Conservation (phyloP, 495 filamentous ascomycete genomes). For the Xylaria acuta region DNA sequence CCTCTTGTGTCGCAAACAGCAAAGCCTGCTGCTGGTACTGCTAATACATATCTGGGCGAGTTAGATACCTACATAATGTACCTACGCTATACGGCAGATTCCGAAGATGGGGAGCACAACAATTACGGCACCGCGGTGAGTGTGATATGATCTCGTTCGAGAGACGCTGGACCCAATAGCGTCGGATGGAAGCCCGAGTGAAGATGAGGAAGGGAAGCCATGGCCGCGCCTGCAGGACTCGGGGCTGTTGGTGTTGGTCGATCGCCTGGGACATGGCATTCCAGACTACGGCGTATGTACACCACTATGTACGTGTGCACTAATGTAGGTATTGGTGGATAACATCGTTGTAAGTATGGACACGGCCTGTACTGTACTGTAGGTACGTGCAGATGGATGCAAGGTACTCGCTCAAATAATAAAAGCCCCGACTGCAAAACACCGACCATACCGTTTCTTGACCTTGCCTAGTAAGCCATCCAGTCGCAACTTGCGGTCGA, state of each 20-base stretch:
- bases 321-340: background rate
- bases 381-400: conserved; percentile 7
- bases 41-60: background rate
- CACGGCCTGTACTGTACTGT: background rate
- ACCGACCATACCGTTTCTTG: background rate
- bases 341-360: background rate
- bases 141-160: background rate
- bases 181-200: background rate
- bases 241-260: background rate
- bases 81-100: background rate
- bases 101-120: background rate
- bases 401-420: conserved; percentile 2
- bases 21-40: background rate
- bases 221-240: conserved; percentile 4
- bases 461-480: conserved; percentile 19
- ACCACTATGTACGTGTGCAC: too few relatives aligned
- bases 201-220: background rate
- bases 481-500: background rate
- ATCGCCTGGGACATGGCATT: background rate
- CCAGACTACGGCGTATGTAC: background rate
- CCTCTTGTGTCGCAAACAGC: background rate
- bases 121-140: background rate
- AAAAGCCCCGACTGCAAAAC: conserved; percentile 16
- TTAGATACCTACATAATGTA: background rate
- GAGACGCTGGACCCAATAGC: conserved; percentile 20